phyloP scores from a whole-genome alignment of 768 basidiomycete species.

The Suillus discolor region DNA sequence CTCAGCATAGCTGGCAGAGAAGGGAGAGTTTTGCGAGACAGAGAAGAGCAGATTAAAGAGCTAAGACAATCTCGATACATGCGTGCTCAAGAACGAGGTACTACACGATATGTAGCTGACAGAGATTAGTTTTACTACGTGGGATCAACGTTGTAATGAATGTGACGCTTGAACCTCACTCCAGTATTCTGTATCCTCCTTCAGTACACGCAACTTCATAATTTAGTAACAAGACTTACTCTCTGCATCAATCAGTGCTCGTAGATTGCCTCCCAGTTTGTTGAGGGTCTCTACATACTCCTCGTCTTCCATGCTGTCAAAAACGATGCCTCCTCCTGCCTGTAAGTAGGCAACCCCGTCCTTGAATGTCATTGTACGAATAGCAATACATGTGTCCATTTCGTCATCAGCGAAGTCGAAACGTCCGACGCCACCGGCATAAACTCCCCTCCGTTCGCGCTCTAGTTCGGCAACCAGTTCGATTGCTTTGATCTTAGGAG shows the following conservation, averaged over 20 bases:
- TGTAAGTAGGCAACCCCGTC: constrained; percentile 89
- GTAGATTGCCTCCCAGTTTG: constrained; percentile 86
- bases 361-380: constrained; percentile 97
- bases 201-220: constrained; percentile 22
- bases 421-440: constrained; percentile 97
- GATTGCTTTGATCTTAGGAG: constrained; percentile 98
- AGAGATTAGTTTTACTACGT: background rate
- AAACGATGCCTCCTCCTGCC: constrained; percentile 97
- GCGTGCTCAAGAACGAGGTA: constrained; percentile 10
- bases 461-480: constrained; percentile 89
- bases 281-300: constrained; percentile 96
- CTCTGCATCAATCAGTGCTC: constrained; percentile 86
- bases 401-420: constrained; percentile 94
- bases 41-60: constrained; percentile 27
- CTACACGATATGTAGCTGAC: background rate
- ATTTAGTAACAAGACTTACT: constrained; percentile 50
- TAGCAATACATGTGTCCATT: constrained; percentile 99
- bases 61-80: constrained; percentile 7
- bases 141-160: constrained; percentile 21
- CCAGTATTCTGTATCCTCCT: constrained; percentile 60
- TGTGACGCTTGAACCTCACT: constrained; percentile 59
- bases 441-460: constrained; percentile 88
- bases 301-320: constrained; percentile 96
- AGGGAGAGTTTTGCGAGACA: constrained; percentile 53
- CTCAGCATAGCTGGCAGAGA: constrained; percentile 87